Base-by-base conservation (phyloP, 345 rosid genomes). In the Arabis hirsuta region DNA sequence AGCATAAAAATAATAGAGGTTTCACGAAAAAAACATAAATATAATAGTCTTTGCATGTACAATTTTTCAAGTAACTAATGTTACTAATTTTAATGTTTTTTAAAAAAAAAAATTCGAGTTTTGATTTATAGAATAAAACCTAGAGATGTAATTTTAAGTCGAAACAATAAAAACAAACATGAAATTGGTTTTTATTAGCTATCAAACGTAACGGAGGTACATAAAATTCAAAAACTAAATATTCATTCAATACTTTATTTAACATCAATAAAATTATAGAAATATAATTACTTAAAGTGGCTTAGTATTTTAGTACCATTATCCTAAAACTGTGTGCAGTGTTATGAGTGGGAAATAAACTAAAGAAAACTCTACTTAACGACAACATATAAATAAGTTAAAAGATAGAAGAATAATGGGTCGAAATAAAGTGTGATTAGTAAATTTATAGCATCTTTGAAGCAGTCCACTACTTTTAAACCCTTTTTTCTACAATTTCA, bases 391-490 rank as follows among this genome's bases (percentile, higher is more conserved):
- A 47, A 11, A 58, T 39, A 58, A 24, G 39, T 38, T 32, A 13
- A 27, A 69, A 20, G 16, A 58, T 24, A 7, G 42, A 47, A 22
- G 52, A 59, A 22, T 42, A 22, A 59, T 70, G 66, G 43, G 74
- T 12, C 26, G 59, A 70, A 39, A 20, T 46, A 70, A 69, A 70
- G 74, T 60, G 44, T 60, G 68, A 71, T 71, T 60, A 50, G 9
- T 19, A 27, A 27, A 32, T 61, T 39, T 14, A 71, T 60, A 43
- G 73, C 65, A 58, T 57, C 41, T 60, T 69, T 11, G 27, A 36
- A 19, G 39, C 41, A 69, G 55, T 46, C 65, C 55, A 69, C 65
- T 46, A 29, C n/a, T 31, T 44, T 39, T 10, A 50, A 5, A 43
- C 27, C 20, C 7, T 48, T 34, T 39, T 45, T 41, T 60, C 31